These are phyloP conservation scores for Cucurbitaria berberidis DNA, from an alignment of 2,329 filamentous ascomycete genomes.

Conservation along the genomic window DNA sequence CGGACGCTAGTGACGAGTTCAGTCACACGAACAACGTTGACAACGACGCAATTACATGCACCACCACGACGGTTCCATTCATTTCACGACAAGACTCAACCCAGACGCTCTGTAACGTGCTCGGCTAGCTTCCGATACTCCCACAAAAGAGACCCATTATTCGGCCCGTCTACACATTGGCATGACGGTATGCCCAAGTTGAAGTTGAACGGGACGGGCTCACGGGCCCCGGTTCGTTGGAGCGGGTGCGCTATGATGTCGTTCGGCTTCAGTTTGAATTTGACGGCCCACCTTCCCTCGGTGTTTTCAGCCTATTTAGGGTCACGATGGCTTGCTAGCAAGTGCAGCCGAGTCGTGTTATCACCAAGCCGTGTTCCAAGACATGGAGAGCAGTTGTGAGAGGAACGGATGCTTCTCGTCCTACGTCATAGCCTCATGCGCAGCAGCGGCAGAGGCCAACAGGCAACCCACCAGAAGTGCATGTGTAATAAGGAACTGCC, in stretches of 20 bases:
- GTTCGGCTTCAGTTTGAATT: conserved; percentile 14
- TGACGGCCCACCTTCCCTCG: conserved; percentile 7
- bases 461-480: neutral
- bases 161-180: conserved; percentile 19
- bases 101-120: conserved; percentile 17
- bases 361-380: conserved; percentile 11
- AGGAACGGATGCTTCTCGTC: conserved; percentile 12
- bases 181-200: conserved; percentile 27
- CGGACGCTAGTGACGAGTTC: conserved; percentile 30
- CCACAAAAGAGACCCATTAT: conserved; percentile 8
- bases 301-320: conserved; percentile 6
- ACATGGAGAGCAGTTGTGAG: conserved; percentile 6
- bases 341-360: conserved; percentile 5
- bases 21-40: conserved; percentile 1
- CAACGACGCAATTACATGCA: conserved; percentile 2
- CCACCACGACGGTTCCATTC: conserved; percentile 6
- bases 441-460: conserved; percentile 8
- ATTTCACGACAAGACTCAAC: conserved; percentile 16
- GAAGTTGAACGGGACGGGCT: conserved; percentile 16
- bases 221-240: conserved; percentile 17
- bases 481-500: conserved; percentile 7
- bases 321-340: conserved; percentile 10
- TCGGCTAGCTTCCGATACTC: conserved; percentile 24
- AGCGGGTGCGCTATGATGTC: conserved; percentile 29
- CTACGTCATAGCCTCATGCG: conserved; percentile 37